Evolutionary conservation across 176 grass and related monocot species (phyloP).

Genomic region (Bothriochloa decipiens): DNA sequence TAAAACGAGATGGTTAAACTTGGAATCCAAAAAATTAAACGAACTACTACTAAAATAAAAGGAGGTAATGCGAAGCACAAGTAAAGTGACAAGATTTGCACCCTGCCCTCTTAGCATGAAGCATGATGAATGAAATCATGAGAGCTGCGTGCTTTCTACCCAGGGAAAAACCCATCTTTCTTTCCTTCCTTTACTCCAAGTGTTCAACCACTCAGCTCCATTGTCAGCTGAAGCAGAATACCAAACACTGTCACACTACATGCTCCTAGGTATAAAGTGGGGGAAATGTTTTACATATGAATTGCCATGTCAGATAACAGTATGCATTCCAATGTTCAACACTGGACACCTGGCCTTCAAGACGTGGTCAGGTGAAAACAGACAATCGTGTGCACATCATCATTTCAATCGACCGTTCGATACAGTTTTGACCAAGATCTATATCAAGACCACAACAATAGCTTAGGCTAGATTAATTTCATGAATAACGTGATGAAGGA

Average conservation of each 20-base stretch:
- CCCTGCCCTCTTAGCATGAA: not conserved
- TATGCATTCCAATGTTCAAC: not conserved
- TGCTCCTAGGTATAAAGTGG: too few species aligned
- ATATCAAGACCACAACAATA: not conserved
- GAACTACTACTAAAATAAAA: too few species aligned
- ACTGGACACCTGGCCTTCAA: not conserved
- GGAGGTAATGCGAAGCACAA: slow-evolving; percentile 6
- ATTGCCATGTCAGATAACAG: not conserved
- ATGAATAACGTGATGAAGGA: not conserved
- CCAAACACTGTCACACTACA: not conserved
- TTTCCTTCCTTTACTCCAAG: not conserved
- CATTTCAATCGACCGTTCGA: not conserved
- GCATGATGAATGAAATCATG: slow-evolving; percentile 19
- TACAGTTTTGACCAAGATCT: not conserved
- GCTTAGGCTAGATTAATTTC: slow-evolving; percentile 6
- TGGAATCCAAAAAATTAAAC: too few species aligned
- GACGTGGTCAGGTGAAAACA: not conserved
- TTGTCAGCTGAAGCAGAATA: not conserved
- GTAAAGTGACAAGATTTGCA: slow-evolving; percentile 6
- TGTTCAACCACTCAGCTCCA: not conserved
- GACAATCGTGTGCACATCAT: not conserved
- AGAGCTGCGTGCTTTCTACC: not conserved
- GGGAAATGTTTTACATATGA: not conserved
- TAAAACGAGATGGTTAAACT: too few species aligned
- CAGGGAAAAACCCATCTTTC: not conserved